Evolutionary conservation across 2,329 filamentous ascomycete genomes (phyloP), one percentile per base, ranked within the genome.

Genomic region (Sporothrix variecibatus): DNA sequence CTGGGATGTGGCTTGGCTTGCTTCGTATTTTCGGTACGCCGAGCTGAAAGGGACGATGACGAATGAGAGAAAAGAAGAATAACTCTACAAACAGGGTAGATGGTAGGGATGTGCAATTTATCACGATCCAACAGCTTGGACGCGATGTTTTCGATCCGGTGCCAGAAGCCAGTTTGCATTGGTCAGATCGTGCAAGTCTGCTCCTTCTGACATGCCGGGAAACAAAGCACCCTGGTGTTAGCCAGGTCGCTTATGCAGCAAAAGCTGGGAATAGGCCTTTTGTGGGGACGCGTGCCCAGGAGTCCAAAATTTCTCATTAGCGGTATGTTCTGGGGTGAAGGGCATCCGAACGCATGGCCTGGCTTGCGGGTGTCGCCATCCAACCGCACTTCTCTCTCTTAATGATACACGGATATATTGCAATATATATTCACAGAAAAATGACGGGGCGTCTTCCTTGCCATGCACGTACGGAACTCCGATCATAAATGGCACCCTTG

Each of bases 381-480:
- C 67, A 56, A 23, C 28, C 28, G 43, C 46, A 51, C 46, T 23
- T 46, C 11, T 53, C 43, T 49, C 43, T 49, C 15, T 49, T 15
- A 2, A 38, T 8, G 9, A 46, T 53, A 17, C 26, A n/a, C 28
- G 11, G 49, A 34, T 15, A 51, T 53, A 51, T 40, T 69, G 67
- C 46, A 69, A 53, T 67, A 46, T 67, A 51, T 23, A 17, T 49
- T 26, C 23, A 40, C n/a, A 38, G 28, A 34, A 53, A 58, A 20
- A 28, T 17, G 40, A 60, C 20, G 56, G 20, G 64, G 70, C 73
- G 56, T 38, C 40, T 28, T 11, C 17, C 28, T 40, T 38, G 43
- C 43, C 74, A 75, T 77, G 76, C 75, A 76, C 62, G 76, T 77
- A 75, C 76, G 76, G 76, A 77, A 69, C 73, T 76, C 75, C 76